These are phyloP conservation scores for Nitzschia palea DNA, from an alignment of 108 stramenopile species.

Conservation along the genomic window DNA sequence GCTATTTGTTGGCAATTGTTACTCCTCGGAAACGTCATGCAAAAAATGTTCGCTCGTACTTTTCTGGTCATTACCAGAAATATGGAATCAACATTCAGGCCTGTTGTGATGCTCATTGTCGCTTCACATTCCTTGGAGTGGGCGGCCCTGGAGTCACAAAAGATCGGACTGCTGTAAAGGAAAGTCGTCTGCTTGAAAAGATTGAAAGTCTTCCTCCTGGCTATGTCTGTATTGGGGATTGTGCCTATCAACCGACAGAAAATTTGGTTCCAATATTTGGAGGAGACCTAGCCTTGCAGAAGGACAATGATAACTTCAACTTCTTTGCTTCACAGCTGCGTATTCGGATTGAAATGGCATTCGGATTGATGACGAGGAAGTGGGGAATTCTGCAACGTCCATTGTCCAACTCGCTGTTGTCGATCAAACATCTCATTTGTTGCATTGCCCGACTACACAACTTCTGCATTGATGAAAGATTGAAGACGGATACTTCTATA, in stretches of 20 bases:
- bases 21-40: neutral
- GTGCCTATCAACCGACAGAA: neutral
- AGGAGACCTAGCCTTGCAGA: conserved; percentile 17
- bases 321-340: conserved; percentile 25
- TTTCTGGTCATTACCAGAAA: conserved; percentile 10
- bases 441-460: conserved; percentile 5
- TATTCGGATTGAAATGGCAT: conserved; percentile 42
- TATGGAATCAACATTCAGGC: conserved; percentile 19
- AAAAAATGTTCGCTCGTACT: neutral
- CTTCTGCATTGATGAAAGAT: conserved; percentile 12
- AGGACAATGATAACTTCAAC: conserved; percentile 24
- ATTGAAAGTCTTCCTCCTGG: neutral
- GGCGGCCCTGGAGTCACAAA: neutral
- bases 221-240: neutral
- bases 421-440: neutral
- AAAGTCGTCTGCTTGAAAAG: conserved; percentile 2
- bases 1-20: neutral
- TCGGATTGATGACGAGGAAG: conserved; percentile 21
- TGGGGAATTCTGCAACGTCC: conserved; percentile 14
- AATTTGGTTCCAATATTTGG: too few species aligned
- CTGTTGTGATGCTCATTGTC: conserved; percentile 1
- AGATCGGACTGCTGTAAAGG: conserved; percentile 8
- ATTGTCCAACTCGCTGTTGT: neutral
- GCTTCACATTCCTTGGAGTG: neutral
- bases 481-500: too few species aligned